These are phyloP conservation scores for Anisodus tanguticus DNA, from an alignment of 257 asterid species.

Conservation along the genomic window DNA sequence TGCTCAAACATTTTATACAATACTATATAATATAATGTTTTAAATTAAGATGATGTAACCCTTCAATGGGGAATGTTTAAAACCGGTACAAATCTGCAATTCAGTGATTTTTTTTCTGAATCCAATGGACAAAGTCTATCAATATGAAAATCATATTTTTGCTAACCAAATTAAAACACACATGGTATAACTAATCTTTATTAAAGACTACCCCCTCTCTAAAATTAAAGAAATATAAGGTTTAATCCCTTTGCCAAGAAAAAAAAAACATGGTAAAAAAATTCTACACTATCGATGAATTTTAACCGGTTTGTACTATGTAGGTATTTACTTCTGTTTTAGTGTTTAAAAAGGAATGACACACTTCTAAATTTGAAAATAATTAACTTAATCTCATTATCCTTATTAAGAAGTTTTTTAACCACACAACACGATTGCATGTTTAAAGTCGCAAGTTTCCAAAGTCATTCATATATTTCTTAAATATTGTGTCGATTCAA, in stretches of 20 bases:
- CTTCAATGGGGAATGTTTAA: not conserved
- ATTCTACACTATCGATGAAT: no score
- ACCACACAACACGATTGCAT: not conserved
- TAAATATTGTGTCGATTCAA: not conserved
- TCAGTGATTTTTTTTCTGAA: not conserved
- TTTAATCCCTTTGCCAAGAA: not conserved
- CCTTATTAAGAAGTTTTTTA: not conserved
- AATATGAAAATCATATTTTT: not conserved
- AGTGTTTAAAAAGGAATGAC: not conserved
- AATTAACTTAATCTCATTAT: not conserved
- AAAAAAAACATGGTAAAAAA: not conserved
- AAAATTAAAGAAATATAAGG: no score
- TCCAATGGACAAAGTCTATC: conserved; percentile 17
- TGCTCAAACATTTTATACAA: not conserved
- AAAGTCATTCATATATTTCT: not conserved
- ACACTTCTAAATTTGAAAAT: not conserved
- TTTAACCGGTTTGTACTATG: no score
- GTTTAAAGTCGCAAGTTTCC: not conserved
- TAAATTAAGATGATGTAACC: not conserved
- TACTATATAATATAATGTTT: not conserved
- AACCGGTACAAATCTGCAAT: not conserved
- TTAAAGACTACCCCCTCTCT: no score
- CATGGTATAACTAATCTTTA: not conserved
- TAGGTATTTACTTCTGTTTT: no score
- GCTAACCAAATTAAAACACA: not conserved